Percentiles rank a stretch among this genome's conserved stretches.
These are phyloP conservation scores for Gracilaria gracilis DNA, from an alignment of 23 red algal genomes.

Conservation along the genomic window DNA sequence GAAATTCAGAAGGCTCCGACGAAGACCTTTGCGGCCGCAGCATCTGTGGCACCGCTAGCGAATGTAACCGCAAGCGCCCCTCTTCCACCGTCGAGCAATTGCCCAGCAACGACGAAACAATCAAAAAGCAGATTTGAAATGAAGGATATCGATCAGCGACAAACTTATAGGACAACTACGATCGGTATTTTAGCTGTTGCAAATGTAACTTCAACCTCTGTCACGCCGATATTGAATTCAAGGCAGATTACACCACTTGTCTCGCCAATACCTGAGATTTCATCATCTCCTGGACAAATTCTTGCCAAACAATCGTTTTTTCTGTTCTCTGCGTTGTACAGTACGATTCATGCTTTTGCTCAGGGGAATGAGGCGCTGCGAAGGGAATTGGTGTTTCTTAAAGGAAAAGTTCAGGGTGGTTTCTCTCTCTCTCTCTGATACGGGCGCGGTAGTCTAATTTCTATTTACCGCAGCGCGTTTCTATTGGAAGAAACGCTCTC, in stretches of 20 bases:
- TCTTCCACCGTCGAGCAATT: no score
- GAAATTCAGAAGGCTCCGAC: conserved; percentile 43
- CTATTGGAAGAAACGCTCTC: no score
- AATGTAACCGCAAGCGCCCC: no score
- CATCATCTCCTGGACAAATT: no score
- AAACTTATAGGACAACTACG: neutral
- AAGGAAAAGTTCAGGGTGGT: no score
- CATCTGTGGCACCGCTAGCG: neutral
- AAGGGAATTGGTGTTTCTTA: no score
- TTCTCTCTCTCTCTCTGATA: no score
- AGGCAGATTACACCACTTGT: conserved; percentile 23
- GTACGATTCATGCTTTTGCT: conserved; percentile 42
- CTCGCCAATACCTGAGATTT: no score
- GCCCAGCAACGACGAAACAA: neutral
- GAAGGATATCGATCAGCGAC: conserved; percentile 66
- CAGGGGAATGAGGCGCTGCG: conserved; percentile 56
- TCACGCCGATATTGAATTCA: conserved; percentile 18
- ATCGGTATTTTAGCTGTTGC: no score
- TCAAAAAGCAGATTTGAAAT: conserved; percentile 67
- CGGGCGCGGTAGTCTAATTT: no score
- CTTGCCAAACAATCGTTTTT: no score
- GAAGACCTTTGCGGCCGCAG: neutral
- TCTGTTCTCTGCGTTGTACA: conserved; percentile 60
- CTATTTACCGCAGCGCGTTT: no score
- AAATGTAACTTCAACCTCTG: conserved; percentile 17